Evolutionary conservation across 1,284 basidiomycete genomes (phyloP), one percentile per base, ranked within the genome.

Genomic region (Spongiforma sp.): DNA sequence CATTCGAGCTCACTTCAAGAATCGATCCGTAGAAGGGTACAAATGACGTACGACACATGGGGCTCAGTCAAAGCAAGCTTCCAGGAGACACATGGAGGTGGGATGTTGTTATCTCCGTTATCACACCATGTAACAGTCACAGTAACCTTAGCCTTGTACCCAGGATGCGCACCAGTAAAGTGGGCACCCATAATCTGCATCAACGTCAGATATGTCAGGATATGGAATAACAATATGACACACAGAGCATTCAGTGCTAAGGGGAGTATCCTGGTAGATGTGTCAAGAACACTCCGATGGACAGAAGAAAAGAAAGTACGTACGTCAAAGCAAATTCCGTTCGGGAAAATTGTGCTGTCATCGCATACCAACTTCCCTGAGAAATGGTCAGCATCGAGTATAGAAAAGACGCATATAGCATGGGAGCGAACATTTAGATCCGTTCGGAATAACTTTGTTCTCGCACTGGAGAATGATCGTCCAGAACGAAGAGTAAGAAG

Each of bases 91-190:
- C 58, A n/a, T 7, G 67, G 67, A 2, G 57, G 67, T 0, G 61
- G 67, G 28, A 59, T 59, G 12, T 39, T 39, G 15, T 17, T 19
- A n/a, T 30, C 2, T 12, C 33, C 26, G 1, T 24, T 17, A 10
- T 67, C 65, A n/a, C 39, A 55, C 67, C 66, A 67, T 8, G 56
- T 62, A 21, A 67, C 32, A 3, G 36, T 34, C 46, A 68, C 30
- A 2, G 52, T 68, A 3, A 79, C 73, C 7, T 63, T 21, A 8
- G 33, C n/a, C 8, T 2, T 9, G 61, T 57, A 63, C 1, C 62
- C 61, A 50, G 61, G 53, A 21, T 9, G 17, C 17, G 60, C 65
- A 5, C 67, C 67, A 43, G 64, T 62, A 21, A 69, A 69, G 61
- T 68, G 61, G 50, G 43, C 61, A 9, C 67, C 67, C 41, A 28